Conservation (phyloP, 2,329 filamentous ascomycete species). For the Penicillium occitanis region DNA sequence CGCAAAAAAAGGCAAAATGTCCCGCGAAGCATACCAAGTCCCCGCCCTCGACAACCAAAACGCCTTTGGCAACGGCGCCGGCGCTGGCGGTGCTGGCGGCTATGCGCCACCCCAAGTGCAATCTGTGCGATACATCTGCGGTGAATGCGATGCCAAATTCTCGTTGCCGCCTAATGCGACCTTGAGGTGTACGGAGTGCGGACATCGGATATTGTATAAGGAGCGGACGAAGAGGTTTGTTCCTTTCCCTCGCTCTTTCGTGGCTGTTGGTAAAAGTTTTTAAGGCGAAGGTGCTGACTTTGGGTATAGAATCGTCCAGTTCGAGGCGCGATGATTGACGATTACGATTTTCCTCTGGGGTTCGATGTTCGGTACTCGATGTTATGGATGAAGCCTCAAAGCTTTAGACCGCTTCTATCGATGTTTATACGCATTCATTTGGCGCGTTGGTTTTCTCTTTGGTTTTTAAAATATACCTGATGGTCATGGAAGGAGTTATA, state of each 20-base stretch:
- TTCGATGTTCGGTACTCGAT: background rate
- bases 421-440: conserved; percentile 18
- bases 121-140: conserved; percentile 70
- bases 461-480: conserved; percentile 5
- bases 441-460: conserved; percentile 16
- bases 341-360: background rate
- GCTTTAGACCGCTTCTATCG: background rate
- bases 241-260: conserved; percentile 16
- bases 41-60: conserved; percentile 54
- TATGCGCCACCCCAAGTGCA: conserved; percentile 48
- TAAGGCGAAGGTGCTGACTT: conserved; percentile 13
- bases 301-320: conserved; percentile 85
- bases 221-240: conserved; percentile 87
- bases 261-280: background rate
- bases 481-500: conserved; percentile 11
- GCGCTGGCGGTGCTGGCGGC: conserved; percentile 41
- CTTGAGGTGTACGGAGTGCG: conserved; percentile 88
- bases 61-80: conserved; percentile 43
- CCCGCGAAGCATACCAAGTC: conserved; percentile 76
- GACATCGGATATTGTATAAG: conserved; percentile 95
- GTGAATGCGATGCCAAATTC: conserved; percentile 79
- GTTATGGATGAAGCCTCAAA: background rate
- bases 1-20: conserved; percentile 46
- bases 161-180: conserved; percentile 73
- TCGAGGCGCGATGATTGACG: conserved; percentile 75